Percentiles rank a stretch among this genome's conserved stretches.
phyloP scores from a whole-genome alignment of 192 early-diverging fungal genomes.

The Coemansia asiatica region DNA sequence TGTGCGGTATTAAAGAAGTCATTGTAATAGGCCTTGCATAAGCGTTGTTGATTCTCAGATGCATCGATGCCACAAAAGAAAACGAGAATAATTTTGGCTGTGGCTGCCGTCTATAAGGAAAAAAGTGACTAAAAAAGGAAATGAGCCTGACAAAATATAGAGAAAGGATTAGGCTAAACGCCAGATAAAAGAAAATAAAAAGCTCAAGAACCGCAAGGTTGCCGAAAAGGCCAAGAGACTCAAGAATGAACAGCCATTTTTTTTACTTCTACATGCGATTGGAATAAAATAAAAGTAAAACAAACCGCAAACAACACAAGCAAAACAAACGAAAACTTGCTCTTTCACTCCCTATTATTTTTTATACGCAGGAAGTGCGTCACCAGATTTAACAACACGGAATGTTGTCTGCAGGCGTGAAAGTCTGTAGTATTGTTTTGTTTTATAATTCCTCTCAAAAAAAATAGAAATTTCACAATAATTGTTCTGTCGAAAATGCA shows the following conservation, averaged over 20 bases:
- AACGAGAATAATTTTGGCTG: not conserved
- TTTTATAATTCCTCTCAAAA: too few species aligned
- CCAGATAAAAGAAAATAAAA: not conserved
- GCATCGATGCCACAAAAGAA: constrained; percentile 1
- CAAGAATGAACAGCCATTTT: too few species aligned
- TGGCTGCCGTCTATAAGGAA: not conserved
- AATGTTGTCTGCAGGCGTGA: not conserved
- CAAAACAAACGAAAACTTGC: not conserved
- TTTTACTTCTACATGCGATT: too few species aligned
- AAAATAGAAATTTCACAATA: not conserved
- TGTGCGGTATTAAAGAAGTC: not conserved
- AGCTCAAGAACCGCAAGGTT: not conserved
- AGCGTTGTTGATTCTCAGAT: not conserved
- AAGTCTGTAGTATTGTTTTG: not conserved
- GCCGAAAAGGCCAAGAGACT: too few species aligned
- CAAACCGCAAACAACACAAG: not conserved
- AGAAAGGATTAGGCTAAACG: not conserved
- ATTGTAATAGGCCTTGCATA: not conserved
- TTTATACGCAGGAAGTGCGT: not conserved
- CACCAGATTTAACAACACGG: not conserved
- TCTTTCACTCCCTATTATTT: not conserved
- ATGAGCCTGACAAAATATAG: not conserved
- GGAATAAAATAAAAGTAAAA: constrained; percentile 1
- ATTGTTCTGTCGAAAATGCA: not conserved
- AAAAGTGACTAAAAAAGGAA: not conserved